phyloP scores from a whole-genome alignment of 352 stramenopile species.

The Globisporangium radiosum region DNA sequence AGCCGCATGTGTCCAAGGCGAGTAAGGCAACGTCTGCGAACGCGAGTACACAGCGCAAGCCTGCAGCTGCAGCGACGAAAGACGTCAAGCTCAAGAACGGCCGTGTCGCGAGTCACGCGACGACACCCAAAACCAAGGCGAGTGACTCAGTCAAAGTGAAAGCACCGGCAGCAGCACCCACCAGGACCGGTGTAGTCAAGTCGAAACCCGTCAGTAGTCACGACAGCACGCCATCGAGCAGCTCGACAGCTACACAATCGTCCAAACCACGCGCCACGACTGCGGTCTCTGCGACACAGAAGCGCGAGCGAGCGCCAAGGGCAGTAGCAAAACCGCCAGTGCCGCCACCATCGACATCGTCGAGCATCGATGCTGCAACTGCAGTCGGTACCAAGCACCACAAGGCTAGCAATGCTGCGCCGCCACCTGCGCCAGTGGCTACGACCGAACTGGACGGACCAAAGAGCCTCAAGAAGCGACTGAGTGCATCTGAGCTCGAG shows the following conservation, averaged over 20 bases:
- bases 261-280: slow-evolving; percentile 1
- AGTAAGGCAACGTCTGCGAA: neutral
- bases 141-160: slow-evolving; percentile 7
- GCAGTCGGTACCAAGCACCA: neutral
- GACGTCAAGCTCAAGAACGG: slow-evolving; percentile 3
- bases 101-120: neutral
- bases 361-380: neutral
- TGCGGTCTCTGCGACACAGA: neutral
- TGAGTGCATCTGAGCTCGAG: slow-evolving; percentile 44
- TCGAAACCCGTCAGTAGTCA: neutral
- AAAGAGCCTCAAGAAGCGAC: slow-evolving; percentile 39
- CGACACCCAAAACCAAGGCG: neutral
- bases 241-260: neutral
- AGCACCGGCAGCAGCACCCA: neutral
- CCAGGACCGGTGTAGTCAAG: neutral
- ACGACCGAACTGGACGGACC: slow-evolving; percentile 10
- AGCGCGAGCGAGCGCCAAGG: neutral
- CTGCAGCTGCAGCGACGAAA: neutral
- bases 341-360: neutral
- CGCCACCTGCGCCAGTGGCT: slow-evolving; percentile 7
- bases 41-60: neutral
- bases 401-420: neutral
- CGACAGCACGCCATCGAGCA: neutral
- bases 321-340: neutral
- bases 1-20: neutral